phyloP scores from a whole-genome alignment of 2,329 filamentous ascomycete species.

The Coleophoma cylindrospora region DNA sequence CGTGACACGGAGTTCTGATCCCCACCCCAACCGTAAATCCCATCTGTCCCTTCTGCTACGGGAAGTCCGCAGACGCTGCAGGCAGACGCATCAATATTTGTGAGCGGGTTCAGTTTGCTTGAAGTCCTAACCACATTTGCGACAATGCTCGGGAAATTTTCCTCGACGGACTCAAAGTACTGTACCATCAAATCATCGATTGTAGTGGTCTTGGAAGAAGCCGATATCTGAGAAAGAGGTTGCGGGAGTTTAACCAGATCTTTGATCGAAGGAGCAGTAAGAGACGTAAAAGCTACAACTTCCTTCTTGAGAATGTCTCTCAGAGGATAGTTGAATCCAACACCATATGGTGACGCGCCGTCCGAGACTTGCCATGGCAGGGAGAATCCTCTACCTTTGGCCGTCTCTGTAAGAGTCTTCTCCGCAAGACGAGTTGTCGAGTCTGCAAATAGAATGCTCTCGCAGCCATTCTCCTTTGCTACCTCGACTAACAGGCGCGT shows the following conservation, averaged over 20 bases:
- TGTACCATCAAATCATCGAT: conserved; percentile 88
- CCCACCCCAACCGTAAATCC: conserved; percentile 55
- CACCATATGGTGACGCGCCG: conserved; percentile 37
- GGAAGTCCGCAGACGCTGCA: conserved; percentile 70
- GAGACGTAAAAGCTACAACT: conserved; percentile 58
- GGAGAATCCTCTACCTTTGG: conserved; percentile 82
- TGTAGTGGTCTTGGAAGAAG: conserved; percentile 60
- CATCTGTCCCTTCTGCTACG: conserved; percentile 57
- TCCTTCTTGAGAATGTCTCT: conserved; percentile 84
- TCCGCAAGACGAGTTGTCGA: conserved; percentile 86
- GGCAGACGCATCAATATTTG: conserved; percentile 23
- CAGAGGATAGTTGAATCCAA: conserved; percentile 66
- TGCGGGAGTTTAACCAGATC: conserved; percentile 39
- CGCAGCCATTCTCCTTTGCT: conserved; percentile 55
- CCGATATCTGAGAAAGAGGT: conserved; percentile 23
- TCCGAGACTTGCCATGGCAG: conserved; percentile 81
- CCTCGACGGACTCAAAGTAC: conserved; percentile 84
- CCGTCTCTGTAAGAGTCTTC: conserved; percentile 78
- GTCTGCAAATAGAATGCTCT: conserved; percentile 75
- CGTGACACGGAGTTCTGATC: conserved; percentile 38
- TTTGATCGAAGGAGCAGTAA: conserved; percentile 46
- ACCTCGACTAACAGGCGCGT: conserved; percentile 65
- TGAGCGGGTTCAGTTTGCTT: conserved; percentile 63
- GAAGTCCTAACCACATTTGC: conserved; percentile 92
- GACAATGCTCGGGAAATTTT: conserved; percentile 84